Evolutionary conservation across 2,329 filamentous ascomycete species (phyloP).

Genomic region (Epichloe sp.): DNA sequence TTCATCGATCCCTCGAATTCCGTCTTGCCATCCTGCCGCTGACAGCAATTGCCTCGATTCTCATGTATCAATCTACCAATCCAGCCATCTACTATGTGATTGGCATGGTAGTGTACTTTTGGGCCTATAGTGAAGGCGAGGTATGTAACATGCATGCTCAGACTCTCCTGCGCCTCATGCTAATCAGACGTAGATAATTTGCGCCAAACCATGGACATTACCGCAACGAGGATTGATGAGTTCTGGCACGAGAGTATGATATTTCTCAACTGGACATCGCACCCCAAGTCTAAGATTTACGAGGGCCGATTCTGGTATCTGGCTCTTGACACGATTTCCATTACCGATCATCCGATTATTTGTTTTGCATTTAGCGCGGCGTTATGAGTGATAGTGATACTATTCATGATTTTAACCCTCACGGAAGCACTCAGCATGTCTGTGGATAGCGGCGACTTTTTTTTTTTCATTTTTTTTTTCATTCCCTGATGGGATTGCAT

Average conservation of each 20-base stretch:
- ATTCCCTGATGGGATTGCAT: too few species aligned
- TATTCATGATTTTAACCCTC: neutral
- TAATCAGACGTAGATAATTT: slow-evolving; percentile 42
- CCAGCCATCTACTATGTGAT: slow-evolving; percentile 84
- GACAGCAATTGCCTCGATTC: slow-evolving; percentile 55
- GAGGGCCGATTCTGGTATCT: neutral
- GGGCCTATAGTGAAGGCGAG: slow-evolving; percentile 96
- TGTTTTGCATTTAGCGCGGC: slow-evolving; percentile 4
- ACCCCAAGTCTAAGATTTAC: neutral
- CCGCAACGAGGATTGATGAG: slow-evolving; percentile 36
- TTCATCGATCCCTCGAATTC: slow-evolving; percentile 82
- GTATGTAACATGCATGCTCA: slow-evolving; percentile 38
- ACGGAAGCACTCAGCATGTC: neutral
- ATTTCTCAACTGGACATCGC: neutral
- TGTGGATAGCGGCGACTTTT: too few species aligned
- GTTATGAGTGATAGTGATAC: slow-evolving; percentile 3
- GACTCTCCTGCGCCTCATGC: slow-evolving; percentile 5
- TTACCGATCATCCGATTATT: neutral
- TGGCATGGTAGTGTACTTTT: slow-evolving; percentile 80
- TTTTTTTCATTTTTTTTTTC: too few species aligned
- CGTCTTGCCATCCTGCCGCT: slow-evolving; percentile 74
- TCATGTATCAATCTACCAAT: slow-evolving; percentile 90
- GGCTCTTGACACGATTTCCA: neutral
- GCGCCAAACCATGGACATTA: slow-evolving; percentile 56
- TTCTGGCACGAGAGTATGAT: slow-evolving; percentile 4